Evolutionary conservation across 306 rosid species (phyloP), one percentile per base, ranked within the genome.

Genomic region (Lathyrus tuberosus): DNA sequence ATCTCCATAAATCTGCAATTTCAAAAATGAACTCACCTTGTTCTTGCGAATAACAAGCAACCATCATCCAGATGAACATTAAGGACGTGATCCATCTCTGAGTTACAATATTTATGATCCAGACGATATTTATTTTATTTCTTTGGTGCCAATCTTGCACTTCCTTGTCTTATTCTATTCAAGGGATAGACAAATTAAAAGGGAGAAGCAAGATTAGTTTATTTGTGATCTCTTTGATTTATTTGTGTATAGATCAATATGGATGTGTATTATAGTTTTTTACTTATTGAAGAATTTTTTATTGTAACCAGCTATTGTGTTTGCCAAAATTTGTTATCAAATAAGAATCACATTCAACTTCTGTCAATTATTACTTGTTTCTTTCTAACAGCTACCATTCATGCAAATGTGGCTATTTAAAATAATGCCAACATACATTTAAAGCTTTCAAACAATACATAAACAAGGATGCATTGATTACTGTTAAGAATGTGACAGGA

Each of bases 101-200:
- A 63, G 64, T 73, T 51, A 72, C 75, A 60, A 52, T 74, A 51
- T 63, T 58, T 18, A n/a, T 49, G 53, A 71, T 71, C 82, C 83
- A 76, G 76, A 83, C 65, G 38, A 41, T 40, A 70, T 47, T 30
- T 76, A 69, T 65, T 80, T 80, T 64, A 49, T 85, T 58, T 85
- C 78, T 67, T 69, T 80, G 65, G 80, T 82, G 80, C 83, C 81
- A 78, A 74, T 83, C 77, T 67, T 87, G 30, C 90, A 83, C 64
- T 53, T 83, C 59, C 31, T 87, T 38, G 24, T 88, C 51, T 68
- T 89, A 51, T 6, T 70, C 46, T 63, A 67, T 81, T 78, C 84
- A 63, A 70, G 62, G 48, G 67, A 76, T 4, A 41, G 66, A 62
- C 75, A 69, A 81, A 70, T 49, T 60, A 76, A 73, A 68, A 60